Evolutionary conservation across 2,329 filamentous ascomycete genomes (phyloP), one percentile per base, ranked within the genome.

Genomic region (Microsporum canis): DNA sequence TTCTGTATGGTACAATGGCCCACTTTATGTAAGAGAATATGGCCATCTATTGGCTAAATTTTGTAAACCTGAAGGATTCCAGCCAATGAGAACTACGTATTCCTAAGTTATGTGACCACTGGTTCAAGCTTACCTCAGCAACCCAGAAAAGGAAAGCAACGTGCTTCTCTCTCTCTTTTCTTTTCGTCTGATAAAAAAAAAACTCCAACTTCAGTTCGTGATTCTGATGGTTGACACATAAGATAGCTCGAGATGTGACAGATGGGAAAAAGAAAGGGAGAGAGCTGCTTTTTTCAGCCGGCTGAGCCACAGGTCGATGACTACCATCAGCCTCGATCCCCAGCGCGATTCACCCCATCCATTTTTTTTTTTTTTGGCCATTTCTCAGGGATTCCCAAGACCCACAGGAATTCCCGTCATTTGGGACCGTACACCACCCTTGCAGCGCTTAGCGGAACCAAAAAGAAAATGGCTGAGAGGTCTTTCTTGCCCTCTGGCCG

Each of bases 381-480:
- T 6, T n/a, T n/a, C 5, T 23, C 34, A 57, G 29, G 55, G 55
- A 57, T 58, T 43, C 14, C 36, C 17, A 23, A 23, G 57, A 33
- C 41, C 57, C 57, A 58, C 57, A 47, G 38, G 31, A 57, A 55
- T 61, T 60, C 62, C 62, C 60, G 62, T 58, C 57, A 58, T 61
- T 55, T 63, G 57, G 62, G 62, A 61, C 62, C 58, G 58, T 51
- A 60, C 60, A 58, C 60, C 55, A 63, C 61, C 64, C 61, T 58
- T 64, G 62, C 62, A 64, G 62, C 58, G 62, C 59, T 59, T 49
- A 51, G 41, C 60, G 57, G 43, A 49, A 39, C 49, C 39, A 60
- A 36, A 41, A 56, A 12, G 14, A 49, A 49, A 60, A 61, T 39
- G 41, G 57, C 60, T 10, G 5, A n/a, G n/a, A 43, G 47, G 39